A percentile compares a stretch with the other conserved stretches of the same genome.
Conservation (phyloP, 78 protist genomes). For the Dictyostelium brefeldianum region DNA sequence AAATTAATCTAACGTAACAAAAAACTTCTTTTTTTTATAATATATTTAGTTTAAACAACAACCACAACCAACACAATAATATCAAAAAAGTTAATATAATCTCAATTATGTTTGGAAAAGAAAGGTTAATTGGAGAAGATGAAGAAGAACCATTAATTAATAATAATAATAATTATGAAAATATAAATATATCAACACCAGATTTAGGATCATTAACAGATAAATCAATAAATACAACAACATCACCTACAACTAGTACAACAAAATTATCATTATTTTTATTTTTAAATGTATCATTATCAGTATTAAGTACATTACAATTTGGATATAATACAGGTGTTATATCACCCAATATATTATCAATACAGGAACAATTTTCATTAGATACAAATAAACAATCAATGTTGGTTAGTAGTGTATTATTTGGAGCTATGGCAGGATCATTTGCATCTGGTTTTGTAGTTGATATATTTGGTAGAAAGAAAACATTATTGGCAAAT, state of each 20-base stretch:
- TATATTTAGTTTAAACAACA: no score
- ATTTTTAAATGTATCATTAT: background rate
- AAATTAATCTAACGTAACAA: no score
- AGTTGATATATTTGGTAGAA: conserved; percentile 69
- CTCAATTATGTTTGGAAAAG: conserved; percentile 25
- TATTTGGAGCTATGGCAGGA: conserved; percentile 69
- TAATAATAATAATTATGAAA: background rate
- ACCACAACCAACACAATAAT: background rate
- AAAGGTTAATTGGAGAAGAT: conserved; percentile 14
- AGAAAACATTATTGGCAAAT: conserved; percentile 8
- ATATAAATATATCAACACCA: background rate
- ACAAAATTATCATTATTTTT: background rate
- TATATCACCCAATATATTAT: conserved; percentile 40
- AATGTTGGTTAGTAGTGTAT: conserved; percentile 27
- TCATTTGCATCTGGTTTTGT: conserved; percentile 19
- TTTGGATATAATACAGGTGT: conserved; percentile 80
- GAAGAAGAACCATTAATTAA: background rate
- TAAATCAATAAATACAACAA: background rate
- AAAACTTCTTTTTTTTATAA: no score
- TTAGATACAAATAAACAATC: conserved; percentile 4
- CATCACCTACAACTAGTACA: background rate
- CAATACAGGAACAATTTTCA: conserved; percentile 20
- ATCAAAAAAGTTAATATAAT: background rate
- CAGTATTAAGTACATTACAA: conserved; percentile 58
- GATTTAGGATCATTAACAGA: background rate